Percentiles rank a stretch among this genome's conserved stretches.
These are phyloP conservation scores for Nitzschia sp. DNA, from an alignment of 108 stramenopile genomes.

Conservation along the genomic window DNA sequence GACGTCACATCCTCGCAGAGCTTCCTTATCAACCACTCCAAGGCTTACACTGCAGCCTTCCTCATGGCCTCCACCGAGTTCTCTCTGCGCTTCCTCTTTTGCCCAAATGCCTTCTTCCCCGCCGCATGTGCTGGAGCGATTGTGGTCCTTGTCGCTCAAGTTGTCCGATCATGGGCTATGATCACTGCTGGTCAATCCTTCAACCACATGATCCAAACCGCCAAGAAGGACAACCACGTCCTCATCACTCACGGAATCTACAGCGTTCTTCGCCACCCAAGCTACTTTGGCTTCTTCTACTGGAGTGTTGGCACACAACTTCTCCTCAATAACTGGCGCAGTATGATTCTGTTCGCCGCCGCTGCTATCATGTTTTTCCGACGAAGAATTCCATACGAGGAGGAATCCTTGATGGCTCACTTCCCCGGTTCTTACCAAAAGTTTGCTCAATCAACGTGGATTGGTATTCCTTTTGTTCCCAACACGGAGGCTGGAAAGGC, in stretches of 20 bases:
- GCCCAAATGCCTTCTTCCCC: slow-evolving; percentile 26
- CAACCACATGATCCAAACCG: slow-evolving; percentile 90
- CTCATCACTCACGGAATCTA: slow-evolving; percentile 92
- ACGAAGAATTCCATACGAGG: slow-evolving; percentile 89
- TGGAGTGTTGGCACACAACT: slow-evolving; percentile 92
- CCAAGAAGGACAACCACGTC: slow-evolving; percentile 79
- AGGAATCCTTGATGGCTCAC: slow-evolving; percentile 59
- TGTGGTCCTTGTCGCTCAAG: slow-evolving; percentile 73
- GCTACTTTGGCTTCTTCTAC: slow-evolving; percentile 95
- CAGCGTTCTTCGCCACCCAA: slow-evolving; percentile 88
- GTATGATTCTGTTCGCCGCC: slow-evolving; percentile 56
- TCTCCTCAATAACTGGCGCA: slow-evolving; percentile 78
- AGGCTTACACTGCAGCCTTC: slow-evolving; percentile 85
- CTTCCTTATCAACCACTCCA: slow-evolving; percentile 92
- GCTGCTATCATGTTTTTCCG: slow-evolving; percentile 88
- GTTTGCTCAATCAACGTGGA: slow-evolving; percentile 63
- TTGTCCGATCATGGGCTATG: slow-evolving; percentile 88
- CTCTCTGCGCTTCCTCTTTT: slow-evolving; percentile 60
- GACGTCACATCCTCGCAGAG: slow-evolving; percentile 63
- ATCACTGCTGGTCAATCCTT: slow-evolving; percentile 90
- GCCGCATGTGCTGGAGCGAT: slow-evolving; percentile 4
- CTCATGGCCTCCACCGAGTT: slow-evolving; percentile 88
- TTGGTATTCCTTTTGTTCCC: slow-evolving; percentile 88
- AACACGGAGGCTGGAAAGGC: not conserved
- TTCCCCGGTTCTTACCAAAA: slow-evolving; percentile 83